Base-by-base conservation (phyloP, 192 early-diverging fungal species). In the Coemansia nantahalensis region DNA sequence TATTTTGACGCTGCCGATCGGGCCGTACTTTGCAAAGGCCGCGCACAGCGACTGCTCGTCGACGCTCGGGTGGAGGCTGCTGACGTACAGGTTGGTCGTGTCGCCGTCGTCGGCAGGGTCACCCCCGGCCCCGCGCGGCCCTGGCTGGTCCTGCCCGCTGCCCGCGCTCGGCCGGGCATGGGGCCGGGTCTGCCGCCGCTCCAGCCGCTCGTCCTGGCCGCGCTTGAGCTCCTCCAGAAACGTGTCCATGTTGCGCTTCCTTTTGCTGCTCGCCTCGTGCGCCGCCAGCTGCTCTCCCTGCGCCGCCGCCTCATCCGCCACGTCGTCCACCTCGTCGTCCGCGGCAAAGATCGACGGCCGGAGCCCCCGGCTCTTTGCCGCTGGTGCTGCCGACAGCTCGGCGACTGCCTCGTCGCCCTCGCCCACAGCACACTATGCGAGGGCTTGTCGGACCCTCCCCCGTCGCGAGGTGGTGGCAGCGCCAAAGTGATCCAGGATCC, bases 1-100 rank as follows among this genome's bases (percentile, higher is more conserved):
- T 38, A 97, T 87, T 58, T 97, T 97, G 42, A 94, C 87, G 46
- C 87, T 90, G 9, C 82, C 92, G 52, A 97, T 91, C 1, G 92
- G 84, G 0, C 94, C 94, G 51, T 80, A 90, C 24, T 49, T 68
- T 14, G 78, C 91, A 84, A 97, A 97, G 26, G 80, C 82, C 56
- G 71, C 54, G 44, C 87, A 89, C 3, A 97, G 57, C 13, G 64
- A 51, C 22, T 83, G 82, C 59, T 96, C 92, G 51, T 85, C 86
- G 0, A 85, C 74, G 0, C 78, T 62, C 0, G 89, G 86, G 47
- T 84, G 84, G 48, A 96, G 64, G 49, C 93, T 91, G 37, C 86
- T 83, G 34, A 96, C 76, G 51, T 87, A 91, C 18, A 96, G 63
- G 53, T 97, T 97, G 13, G 92, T 94, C 13, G 90, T 89, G 11